phyloP scores from a whole-genome alignment of 495 filamentous ascomycete genomes.

The Tricharina praecox region DNA sequence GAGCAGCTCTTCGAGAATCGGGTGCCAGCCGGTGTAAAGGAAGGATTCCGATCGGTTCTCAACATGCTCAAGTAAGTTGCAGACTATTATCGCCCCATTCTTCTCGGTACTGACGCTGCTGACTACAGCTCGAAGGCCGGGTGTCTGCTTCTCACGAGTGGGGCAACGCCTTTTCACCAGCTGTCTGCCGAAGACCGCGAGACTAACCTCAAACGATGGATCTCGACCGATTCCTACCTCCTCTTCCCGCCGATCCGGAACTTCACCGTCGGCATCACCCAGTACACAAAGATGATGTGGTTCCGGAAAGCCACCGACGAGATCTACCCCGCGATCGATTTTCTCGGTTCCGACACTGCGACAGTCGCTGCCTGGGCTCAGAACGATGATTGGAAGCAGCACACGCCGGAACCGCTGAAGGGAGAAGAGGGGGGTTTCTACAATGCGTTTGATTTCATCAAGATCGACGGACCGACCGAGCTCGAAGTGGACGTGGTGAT shows the following conservation, averaged over 20 bases:
- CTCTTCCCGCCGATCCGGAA: background rate
- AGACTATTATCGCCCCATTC: background rate
- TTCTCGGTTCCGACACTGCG: background rate
- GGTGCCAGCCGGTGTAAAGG: background rate
- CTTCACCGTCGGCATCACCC: background rate
- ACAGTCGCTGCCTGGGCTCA: background rate
- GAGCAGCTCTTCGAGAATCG: background rate
- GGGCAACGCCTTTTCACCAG: background rate
- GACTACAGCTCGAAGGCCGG: background rate
- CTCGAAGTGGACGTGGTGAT: constrained; percentile 71
- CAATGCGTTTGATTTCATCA: constrained; percentile 36
- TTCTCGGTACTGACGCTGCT: background rate
- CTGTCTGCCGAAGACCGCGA: background rate
- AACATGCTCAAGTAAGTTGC: background rate
- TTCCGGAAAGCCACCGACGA: background rate
- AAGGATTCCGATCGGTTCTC: background rate
- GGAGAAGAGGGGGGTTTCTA: constrained; percentile 5
- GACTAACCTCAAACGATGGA: background rate
- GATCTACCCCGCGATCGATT: background rate
- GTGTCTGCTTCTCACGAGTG: background rate
- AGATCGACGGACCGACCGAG: constrained; percentile 28
- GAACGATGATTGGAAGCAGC: background rate
- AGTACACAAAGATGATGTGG: background rate
- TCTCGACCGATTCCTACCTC: background rate
- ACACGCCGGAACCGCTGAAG: background rate